Base-by-base conservation (phyloP, 805 yeast species). In the Sungouiella blattae region DNA sequence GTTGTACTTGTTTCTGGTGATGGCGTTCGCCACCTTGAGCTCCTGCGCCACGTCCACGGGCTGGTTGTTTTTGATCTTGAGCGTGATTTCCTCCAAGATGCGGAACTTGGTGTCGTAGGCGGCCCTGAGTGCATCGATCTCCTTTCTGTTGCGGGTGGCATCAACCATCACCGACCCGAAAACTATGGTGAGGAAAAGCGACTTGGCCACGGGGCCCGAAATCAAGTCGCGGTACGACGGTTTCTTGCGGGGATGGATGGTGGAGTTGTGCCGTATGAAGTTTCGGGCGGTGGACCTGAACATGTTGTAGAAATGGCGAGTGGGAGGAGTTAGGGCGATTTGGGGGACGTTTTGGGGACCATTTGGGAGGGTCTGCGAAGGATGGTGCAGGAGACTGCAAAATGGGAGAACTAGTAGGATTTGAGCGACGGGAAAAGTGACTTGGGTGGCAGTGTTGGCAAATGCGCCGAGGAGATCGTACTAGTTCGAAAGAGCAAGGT, bases 111-210 rank as follows among this genome's bases (percentile, higher is more conserved):
- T 50, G 6, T 47, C 45, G 43, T 72, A 71, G 13, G 63, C 62
- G 20, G 62, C 64, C 20, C 55, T 57, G 28, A 74, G 46, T 18
- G 59, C 60, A 22, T 73, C 78, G n/a, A 58, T 46, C 23, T 63
- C 62, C 39, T 68, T 71, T 28, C 71, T 58, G 36, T 60, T 68
- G 31, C 68, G 58, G 62, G 71, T 69, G 27, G 69, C 60, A 39
- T 75, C 77, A 23, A 75, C 61, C 4, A 70, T 75, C 4, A 68
- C 67, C 2, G 78, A 62, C 5, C 72, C 71, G 44, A 68, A 63
- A 9, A 66, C 43, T 12, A 67, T 37, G 4, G 69, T 58, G 27
- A 65, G 54, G 13, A 66, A 39, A 6, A 66, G 49, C 11, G 71
- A 56, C 49, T 69, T 68, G 37, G 64, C 46, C 6, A 64, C 52